Percentiles rank a stretch among this genome's conserved stretches.
Conservation (phyloP, 140 eudicot genomes). For the Ambrosia hybrid region DNA sequence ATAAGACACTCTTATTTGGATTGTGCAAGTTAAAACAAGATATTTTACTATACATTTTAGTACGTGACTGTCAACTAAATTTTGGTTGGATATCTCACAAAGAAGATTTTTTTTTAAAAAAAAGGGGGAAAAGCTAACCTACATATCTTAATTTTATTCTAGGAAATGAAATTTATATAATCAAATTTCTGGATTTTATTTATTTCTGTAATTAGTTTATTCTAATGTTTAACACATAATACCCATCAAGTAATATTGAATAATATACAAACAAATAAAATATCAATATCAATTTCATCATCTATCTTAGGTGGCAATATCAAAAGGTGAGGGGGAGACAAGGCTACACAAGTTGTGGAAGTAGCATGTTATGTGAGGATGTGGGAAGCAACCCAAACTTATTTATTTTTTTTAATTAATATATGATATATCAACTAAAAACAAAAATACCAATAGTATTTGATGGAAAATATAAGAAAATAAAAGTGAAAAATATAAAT, state of each 20-base stretch:
- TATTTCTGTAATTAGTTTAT: not conserved
- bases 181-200: not conserved
- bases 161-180: not conserved
- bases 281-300: constrained; percentile 14
- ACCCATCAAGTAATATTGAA: not conserved
- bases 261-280: not conserved
- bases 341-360: constrained; percentile 37
- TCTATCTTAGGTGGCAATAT: constrained; percentile 28
- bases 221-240: not conserved
- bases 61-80: no score
- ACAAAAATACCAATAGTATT: not conserved
- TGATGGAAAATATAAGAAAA: not conserved
- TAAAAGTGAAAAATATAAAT: constrained; percentile 7
- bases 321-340: constrained; percentile 33
- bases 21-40: no score
- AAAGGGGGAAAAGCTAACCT: no score
- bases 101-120: no score
- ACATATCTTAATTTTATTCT: not conserved
- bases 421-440: not conserved
- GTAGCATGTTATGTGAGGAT: constrained; percentile 36
- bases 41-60: no score
- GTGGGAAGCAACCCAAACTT: constrained; percentile 36
- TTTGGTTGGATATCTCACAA: no score
- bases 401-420: not conserved
- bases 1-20: no score